Base-by-base conservation (phyloP, 495 filamentous ascomycete genomes). In the Penicillium pulvis region DNA sequence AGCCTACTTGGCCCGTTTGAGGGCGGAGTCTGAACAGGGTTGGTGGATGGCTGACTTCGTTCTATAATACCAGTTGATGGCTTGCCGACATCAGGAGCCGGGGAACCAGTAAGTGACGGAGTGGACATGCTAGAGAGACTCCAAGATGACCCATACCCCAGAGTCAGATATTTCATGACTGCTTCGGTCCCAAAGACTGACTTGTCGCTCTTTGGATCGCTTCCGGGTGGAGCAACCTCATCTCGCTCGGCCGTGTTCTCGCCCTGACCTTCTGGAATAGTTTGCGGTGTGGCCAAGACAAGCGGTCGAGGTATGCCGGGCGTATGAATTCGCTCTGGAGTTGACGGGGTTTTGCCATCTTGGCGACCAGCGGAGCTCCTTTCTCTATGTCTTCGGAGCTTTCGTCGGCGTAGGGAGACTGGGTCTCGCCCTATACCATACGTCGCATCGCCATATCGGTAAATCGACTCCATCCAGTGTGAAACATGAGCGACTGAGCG, bases 401-500 rank as follows among this genome's bases (percentile, higher is more conserved):
- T 79, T 60, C 76, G 70, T 45, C 77, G 74, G 31, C 75, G 84
- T 55, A 75, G 78, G 9, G 87, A 83, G 11, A 75, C 79, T 28
- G 90, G 86, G 58, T 91, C 90, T 12, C 93, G 87, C 50, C 76
- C 77, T 19, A 96, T 85, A 23, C 92, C 93, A 72, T 95, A 96
- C 17, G 91, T 85, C 61, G 87, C 74, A 55, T 88, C 81, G 11
- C 91, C 92, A 76, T 88, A 87, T 39, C 75, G 83, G 65, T 91
- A 94, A 10, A 96, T 76, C 70, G 86, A 86, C 70, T 94, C 88
- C 81, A 91, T 87, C 93, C 93, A 97, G 33, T 83, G 81, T 8
- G 87, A 86, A 9, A 96, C 66, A 46, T 83, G 79, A 19, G 84
- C 77, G 17, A 96, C 57, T 4, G 89, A 90, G 9, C 74, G 68